Evolutionary conservation across 2,329 filamentous ascomycete species (phyloP), one percentile per base, ranked within the genome.

Genomic region (Fusarium sp.): DNA sequence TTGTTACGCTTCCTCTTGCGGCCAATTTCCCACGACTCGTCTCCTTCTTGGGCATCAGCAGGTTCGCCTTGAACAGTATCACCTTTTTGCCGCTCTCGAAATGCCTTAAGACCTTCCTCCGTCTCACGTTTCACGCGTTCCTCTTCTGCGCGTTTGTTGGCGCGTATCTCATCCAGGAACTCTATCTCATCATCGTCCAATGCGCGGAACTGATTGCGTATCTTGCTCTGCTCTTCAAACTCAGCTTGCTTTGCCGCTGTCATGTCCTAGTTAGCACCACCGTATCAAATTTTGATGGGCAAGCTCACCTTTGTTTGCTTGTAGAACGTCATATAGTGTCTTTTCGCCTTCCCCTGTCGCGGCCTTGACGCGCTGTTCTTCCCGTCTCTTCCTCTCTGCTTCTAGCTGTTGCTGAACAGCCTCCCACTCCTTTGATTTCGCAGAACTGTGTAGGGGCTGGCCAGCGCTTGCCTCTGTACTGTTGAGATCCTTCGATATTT

Each of bases 101-200:
- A 91, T 26, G 78, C 79, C 67, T 79, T 80, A 19, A 91, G 75
- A 7, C 86, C 83, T 23, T 86, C 83, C 70, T 88, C 85, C 38
- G 83, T 85, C 80, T 90, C 88, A 26, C 79, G 77, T 67, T 80
- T 79, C 49, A 84, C 77, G 43, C 81, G 76, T 62, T 86, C 85
- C 74, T 89, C 88, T 69, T 87, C 87, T 7, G 74, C 77, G 34
- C 83, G 77, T 73, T 82, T 80, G 52, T 79, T 78, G 50, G 81
- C 83, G 47, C 80, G 72, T 38, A 91, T 83, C 44, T 85, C 85
- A 45, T 90, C 88, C 49, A 96, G 79, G 68, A 93, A 95, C 20
- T 91, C 91, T 49, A 91, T 83, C 80, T 95, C 92, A 75, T 94
- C 91, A 61, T 93, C 91, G 74, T 95, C 90, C 28, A 96, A 83